These are phyloP conservation scores for Yarrowia phangngaensis DNA, from an alignment of 805 yeast genomes.

Conservation along the genomic window DNA sequence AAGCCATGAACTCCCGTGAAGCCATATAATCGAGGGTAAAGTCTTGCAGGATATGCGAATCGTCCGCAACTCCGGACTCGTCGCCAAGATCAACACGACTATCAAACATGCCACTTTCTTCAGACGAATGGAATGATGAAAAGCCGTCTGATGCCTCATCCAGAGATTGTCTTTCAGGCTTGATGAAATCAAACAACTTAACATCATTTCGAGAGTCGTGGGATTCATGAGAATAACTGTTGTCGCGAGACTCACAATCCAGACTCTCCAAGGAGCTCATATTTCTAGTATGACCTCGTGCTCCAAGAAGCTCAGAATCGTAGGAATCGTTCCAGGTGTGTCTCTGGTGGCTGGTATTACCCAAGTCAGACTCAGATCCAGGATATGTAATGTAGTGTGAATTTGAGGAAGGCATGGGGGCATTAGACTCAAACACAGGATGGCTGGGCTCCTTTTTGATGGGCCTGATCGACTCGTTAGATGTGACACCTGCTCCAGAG, in stretches of 20 bases:
- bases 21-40: too few species aligned
- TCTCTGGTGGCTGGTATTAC: background rate
- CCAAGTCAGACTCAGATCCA: conserved; percentile 2
- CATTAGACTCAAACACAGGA: conserved; percentile 8
- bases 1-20: conserved; percentile 11
- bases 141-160: conserved; percentile 5
- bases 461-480: conserved; percentile 9
- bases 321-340: conserved; percentile 27
- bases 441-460: conserved; percentile 20
- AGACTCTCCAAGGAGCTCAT: background rate
- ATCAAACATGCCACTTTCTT: background rate
- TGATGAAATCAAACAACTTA: conserved; percentile 21
- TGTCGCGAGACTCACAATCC: conserved; percentile 12
- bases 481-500: conserved; percentile 4
- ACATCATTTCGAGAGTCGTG: conserved; percentile 17
- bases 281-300: conserved; percentile 13
- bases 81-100: too few species aligned
- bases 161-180: background rate
- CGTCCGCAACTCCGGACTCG: background rate
- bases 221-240: background rate
- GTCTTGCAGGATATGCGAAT: too few species aligned
- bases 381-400: conserved; percentile 15
- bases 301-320: conserved; percentile 11
- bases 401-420: background rate
- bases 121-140: conserved; percentile 12